Conservation (phyloP, 345 rosid species). For the Pelargonium nanum region DNA sequence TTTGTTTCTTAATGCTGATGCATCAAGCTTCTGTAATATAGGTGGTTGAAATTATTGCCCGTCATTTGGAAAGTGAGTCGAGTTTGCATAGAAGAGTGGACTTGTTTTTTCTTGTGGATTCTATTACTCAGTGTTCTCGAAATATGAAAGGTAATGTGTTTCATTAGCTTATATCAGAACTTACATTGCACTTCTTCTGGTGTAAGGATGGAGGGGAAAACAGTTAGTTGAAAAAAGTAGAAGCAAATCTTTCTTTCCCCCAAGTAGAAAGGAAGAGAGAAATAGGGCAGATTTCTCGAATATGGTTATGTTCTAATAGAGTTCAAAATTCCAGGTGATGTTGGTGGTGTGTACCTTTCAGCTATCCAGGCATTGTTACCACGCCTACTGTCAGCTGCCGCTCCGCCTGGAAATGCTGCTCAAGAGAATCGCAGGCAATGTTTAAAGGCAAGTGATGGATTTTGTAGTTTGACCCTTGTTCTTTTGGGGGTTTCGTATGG, state of each 20-base stretch:
- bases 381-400: slow-evolving; percentile 64
- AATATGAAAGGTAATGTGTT: slow-evolving; percentile 54
- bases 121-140: slow-evolving; percentile 78
- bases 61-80: slow-evolving; percentile 64
- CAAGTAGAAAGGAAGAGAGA: not conserved
- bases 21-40: slow-evolving; percentile 7
- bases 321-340: slow-evolving; percentile 45
- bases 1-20: not conserved
- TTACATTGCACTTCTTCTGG: too few species aligned
- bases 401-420: slow-evolving; percentile 63
- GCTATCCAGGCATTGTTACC: slow-evolving; percentile 64
- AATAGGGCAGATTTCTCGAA: too few species aligned
- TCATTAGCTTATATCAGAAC: not conserved
- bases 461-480: not conserved
- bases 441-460: slow-evolving; percentile 41
- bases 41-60: slow-evolving; percentile 69
- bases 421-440: slow-evolving; percentile 81
- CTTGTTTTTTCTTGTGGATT: slow-evolving; percentile 89
- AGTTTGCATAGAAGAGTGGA: slow-evolving; percentile 75
- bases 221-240: not conserved
- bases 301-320: not conserved
- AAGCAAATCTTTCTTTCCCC: not conserved
- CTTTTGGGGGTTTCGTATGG: not conserved
- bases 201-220: not conserved
- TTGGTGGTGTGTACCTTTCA: slow-evolving; percentile 53